Conservation (phyloP, 148 eudicot genomes). For the Polygonum maritimum region DNA sequence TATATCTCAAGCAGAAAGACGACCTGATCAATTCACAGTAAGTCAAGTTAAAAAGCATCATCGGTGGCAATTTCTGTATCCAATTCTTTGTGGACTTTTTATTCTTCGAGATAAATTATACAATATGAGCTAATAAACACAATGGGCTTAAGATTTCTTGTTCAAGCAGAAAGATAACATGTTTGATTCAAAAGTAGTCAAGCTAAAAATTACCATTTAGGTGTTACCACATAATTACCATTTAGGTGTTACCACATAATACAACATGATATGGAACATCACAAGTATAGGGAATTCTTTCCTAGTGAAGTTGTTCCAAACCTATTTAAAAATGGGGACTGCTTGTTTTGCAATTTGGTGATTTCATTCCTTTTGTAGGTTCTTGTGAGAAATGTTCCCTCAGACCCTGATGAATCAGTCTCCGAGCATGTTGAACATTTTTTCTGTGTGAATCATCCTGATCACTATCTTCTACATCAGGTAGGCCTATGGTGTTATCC, state of each 20-base stretch:
- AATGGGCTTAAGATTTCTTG: constrained; percentile 66
- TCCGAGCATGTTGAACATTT: constrained; percentile 95
- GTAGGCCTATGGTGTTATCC: constrained; percentile 18
- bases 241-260: not conserved
- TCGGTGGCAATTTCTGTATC: not conserved
- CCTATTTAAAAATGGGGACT: not conserved
- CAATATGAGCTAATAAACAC: constrained; percentile 44
- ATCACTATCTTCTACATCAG: constrained; percentile 86
- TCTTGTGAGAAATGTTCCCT: constrained; percentile 90
- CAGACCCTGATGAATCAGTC: constrained; percentile 90
- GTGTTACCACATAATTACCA: not conserved
- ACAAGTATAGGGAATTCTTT: not conserved
- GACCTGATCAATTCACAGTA: constrained; percentile 85
- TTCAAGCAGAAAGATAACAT: constrained; percentile 67
- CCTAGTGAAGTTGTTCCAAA: not conserved
- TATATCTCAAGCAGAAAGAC: constrained; percentile 67
- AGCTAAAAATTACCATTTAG: not conserved
- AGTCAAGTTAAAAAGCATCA: constrained; percentile 16
- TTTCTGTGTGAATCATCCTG: constrained; percentile 91
- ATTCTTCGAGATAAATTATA: not conserved
- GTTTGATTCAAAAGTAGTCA: constrained; percentile 70
- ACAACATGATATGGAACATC: not conserved
- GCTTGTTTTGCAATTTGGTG: constrained; percentile 5
- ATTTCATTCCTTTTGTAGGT: constrained; percentile 42
- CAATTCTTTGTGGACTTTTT: not conserved